Evolutionary conservation across 257 asterid species (phyloP).

Genomic region (Solanum chaucha): DNA sequence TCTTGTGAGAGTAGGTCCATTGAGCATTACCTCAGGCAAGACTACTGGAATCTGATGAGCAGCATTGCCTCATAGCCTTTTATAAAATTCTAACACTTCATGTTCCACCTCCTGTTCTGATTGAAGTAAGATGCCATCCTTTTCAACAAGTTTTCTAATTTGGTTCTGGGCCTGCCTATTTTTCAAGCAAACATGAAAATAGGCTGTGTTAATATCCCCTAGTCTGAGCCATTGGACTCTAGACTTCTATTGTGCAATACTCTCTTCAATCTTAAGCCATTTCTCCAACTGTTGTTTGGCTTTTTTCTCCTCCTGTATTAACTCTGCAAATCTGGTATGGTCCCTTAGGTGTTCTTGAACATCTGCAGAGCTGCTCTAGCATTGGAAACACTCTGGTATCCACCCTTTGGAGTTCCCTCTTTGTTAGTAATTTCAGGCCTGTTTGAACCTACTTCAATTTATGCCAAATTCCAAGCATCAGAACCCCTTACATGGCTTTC

Average conservation of each 20-base stretch:
- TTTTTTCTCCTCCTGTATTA: not conserved
- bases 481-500: not conserved
- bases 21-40: not conserved
- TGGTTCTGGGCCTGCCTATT: not conserved
- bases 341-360: not conserved
- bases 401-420: not conserved
- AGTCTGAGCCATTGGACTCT: not conserved
- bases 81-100: not conserved
- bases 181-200: not conserved
- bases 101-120: not conserved
- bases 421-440: not conserved
- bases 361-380: not conserved
- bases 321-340: not conserved
- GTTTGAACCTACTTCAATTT: not conserved
- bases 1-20: not conserved
- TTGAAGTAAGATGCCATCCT: not conserved
- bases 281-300: not conserved
- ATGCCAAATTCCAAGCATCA: not conserved
- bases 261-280: not conserved
- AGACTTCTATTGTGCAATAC: not conserved
- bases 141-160: not conserved
- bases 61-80: not conserved
- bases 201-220: not conserved
- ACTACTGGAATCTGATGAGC: not conserved
- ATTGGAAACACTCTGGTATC: not conserved